Percentiles rank a stretch among this genome's conserved stretches.
Conservation (phyloP, 257 asterid genomes). For the Mentha longifolia region DNA sequence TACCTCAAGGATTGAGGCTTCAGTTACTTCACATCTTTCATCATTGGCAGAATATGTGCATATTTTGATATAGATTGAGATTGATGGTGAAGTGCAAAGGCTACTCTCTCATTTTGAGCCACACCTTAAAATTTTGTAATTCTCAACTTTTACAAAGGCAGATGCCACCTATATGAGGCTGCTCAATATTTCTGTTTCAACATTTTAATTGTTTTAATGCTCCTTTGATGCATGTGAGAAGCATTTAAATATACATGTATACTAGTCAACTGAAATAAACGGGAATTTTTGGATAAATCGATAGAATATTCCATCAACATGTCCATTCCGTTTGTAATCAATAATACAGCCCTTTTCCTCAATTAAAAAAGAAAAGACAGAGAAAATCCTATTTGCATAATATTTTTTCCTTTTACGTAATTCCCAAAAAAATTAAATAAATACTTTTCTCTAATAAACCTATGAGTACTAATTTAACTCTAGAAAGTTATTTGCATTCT, state of each 20-base stretch:
- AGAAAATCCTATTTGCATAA: no score
- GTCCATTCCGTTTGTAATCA: no score
- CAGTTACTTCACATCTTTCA: no score
- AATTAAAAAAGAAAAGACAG: no score
- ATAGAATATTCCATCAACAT: no score
- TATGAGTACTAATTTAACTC: neutral
- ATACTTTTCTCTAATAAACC: no score
- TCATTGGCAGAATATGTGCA: constrained; percentile 1
- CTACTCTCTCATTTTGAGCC: neutral
- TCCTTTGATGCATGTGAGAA: no score
- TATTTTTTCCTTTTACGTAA: neutral
- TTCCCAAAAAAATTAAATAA: neutral
- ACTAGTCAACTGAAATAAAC: neutral
- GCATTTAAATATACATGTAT: no score
- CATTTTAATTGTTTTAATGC: no score
- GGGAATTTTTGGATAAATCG: no score
- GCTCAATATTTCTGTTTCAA: no score
- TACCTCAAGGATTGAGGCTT: neutral
- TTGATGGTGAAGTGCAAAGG: no score
- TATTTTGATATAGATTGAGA: neutral
- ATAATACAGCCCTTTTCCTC: neutral
- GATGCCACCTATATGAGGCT: neutral
- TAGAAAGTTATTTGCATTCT: neutral
- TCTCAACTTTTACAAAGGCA: neutral
- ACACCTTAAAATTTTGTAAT: neutral